Evolutionary conservation across 164 flowering plant genomes (phyloP), one percentile per base, ranked within the genome.

Genomic region (Cinnamomum micranthum): DNA sequence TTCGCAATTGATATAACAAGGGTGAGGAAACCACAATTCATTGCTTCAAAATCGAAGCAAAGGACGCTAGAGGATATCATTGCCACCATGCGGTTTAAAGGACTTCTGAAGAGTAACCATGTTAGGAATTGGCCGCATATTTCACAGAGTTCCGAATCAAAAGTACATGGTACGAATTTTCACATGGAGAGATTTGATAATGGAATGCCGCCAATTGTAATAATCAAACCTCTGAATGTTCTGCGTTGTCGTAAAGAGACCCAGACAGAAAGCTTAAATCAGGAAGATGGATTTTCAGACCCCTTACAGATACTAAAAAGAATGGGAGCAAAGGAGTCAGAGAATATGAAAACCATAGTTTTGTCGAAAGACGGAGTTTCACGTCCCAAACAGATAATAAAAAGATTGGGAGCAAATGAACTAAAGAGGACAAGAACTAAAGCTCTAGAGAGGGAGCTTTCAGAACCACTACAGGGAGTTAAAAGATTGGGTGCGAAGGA

Each of bases 151-250:
- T 76, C 82, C 11, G 28, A 65, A 76, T 67, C 50, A 13, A 71
- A 76, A 51, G 20, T 4, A 50, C 71, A 14, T 4, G 60, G n/a
- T 11, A 41, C 23, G 20, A 52, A 25, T 55, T 24, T 70, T 24
- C 35, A 70, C 5, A 70, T 22, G 6, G 62, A 58, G 28, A 62
- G 73, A 22, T 68, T 52, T 6, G 69, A 51, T 74, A 79, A 83
- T 73, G 87, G 82, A 75, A 65, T 68, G 5, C 86, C 92, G 17
- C 96, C 96, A n/a, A 94, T 94, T 74, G 98, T 94, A 63, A 79
- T 94, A 52, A 89, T 94, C 50, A 92, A 85, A 77, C 97, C 98
- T 65, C 20, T 80, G 68, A 73, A n/a, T 65, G 69, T 27, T 68
- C 79, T 82, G 11, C 52, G 24, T 59, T 14, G 19, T 1, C 20